Evolutionary conservation across 2,329 filamentous ascomycete species (phyloP).

Genomic region (Monilinia fructigena): DNA sequence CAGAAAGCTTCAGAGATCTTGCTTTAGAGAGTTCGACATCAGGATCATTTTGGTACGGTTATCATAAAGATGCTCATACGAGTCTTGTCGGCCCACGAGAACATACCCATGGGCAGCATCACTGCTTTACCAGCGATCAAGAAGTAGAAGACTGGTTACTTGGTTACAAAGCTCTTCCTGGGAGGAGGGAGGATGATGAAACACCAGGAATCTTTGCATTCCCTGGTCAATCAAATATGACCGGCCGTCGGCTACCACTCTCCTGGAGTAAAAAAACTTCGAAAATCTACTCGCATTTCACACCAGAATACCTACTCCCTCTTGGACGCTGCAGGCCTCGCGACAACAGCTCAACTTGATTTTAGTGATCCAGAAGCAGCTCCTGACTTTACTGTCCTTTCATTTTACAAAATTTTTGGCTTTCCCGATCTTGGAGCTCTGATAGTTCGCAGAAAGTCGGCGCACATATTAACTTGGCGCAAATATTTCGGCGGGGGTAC

Average conservation of each 20-base stretch:
- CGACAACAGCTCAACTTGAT: constrained; percentile 73
- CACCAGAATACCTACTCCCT: constrained; percentile 58
- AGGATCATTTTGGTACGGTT: constrained; percentile 74
- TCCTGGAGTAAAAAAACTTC: constrained; percentile 59
- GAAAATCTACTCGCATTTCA: constrained; percentile 38
- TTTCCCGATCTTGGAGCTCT: constrained; percentile 87
- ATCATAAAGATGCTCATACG: constrained; percentile 83
- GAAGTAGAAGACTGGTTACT: constrained; percentile 65
- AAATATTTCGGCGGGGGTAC: constrained; percentile 92
- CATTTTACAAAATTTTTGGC: constrained; percentile 94
- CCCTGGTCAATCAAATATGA: constrained; percentile 63
- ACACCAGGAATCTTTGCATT: constrained; percentile 66
- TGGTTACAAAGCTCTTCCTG: constrained; percentile 32
- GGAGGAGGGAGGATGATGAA: constrained; percentile 32
- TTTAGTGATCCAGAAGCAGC: constrained; percentile 59
- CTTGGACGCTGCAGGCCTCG: constrained; percentile 81
- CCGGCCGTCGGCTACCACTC: constrained; percentile 57
- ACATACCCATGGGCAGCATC: constrained; percentile 62
- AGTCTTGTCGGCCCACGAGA: constrained; percentile 81
- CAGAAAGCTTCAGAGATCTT: constrained; percentile 69
- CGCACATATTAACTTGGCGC: constrained; percentile 60
- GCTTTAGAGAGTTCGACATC: constrained; percentile 58
- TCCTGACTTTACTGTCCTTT: constrained; percentile 82
- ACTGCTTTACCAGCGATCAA: constrained; percentile 56
- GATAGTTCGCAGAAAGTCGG: constrained; percentile 71